Percentiles rank a stretch among this genome's conserved stretches.
phyloP scores from a whole-genome alignment of 2,329 filamentous ascomycete species.

The Cordyceps tenuipes region DNA sequence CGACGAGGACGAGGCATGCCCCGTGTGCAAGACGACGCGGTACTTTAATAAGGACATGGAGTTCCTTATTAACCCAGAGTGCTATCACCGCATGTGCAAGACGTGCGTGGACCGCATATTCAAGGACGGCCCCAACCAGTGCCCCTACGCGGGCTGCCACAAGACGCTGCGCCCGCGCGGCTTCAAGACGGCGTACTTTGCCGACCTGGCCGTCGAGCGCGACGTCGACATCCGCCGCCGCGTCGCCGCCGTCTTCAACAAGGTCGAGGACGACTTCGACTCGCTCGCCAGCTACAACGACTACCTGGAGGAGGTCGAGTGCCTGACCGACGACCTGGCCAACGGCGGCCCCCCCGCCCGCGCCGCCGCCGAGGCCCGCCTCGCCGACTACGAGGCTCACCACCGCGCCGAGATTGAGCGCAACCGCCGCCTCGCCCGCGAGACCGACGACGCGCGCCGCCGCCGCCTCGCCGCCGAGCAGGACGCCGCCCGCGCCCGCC shows the following conservation, averaged over 20 bases:
- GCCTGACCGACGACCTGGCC: conserved; percentile 82
- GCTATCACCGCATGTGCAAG: conserved; percentile 98
- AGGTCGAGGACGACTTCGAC: conserved; percentile 84
- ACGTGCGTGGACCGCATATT: conserved; percentile 94
- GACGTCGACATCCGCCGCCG: conserved; percentile 86
- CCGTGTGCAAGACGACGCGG: conserved; percentile 91
- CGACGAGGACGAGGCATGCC: conserved; percentile 65
- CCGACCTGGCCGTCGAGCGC: conserved; percentile 77
- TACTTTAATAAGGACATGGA: conserved; percentile 92
- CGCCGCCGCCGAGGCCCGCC: conserved; percentile 34
- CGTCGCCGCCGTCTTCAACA: conserved; percentile 77
- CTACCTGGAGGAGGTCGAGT: conserved; percentile 88
- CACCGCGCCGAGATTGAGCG: conserved; percentile 62
- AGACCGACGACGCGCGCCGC: conserved; percentile 45
- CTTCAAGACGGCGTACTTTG: conserved; percentile 85
- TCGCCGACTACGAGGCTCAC: conserved; percentile 58
- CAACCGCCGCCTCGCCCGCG: conserved; percentile 46
- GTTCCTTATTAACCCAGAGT: conserved; percentile 95
- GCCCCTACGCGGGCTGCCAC: conserved; percentile 81
- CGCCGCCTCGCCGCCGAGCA: conserved; percentile 54
- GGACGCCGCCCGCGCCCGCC: conserved; percentile 51
- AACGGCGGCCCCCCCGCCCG: conserved; percentile 59
- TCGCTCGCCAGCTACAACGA: conserved; percentile 78
- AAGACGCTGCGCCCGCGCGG: conserved; percentile 76
- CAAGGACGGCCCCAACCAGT: conserved; percentile 81